Evolutionary conservation across 106 monocot species (phyloP), one percentile per base, ranked within the genome.

Genomic region (Chionographis japonica): DNA sequence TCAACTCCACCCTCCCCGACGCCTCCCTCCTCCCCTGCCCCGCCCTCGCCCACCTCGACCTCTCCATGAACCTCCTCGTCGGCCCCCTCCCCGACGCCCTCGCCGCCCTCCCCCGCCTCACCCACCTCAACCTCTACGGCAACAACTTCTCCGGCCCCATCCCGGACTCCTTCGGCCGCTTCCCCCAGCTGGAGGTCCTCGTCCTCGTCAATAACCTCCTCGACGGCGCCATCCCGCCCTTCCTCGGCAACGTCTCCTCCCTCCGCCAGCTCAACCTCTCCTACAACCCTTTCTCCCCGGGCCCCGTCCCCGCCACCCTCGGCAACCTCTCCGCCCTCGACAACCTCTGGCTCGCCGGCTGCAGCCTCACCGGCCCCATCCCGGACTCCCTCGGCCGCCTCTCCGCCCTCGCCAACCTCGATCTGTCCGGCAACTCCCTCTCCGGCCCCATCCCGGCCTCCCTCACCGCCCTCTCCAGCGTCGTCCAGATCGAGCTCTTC

Each of bases 131-230:
- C 56, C 86, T 93, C 62, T 50, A 75, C 39, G 65, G 38, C 42
- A 93, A 88, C 71, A 83, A 78, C 70, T 85, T 88, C 73, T 78
- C 88, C 68, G 88, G 85, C 19, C 11, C n/a, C 2, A 80, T 93
- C 40, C 86, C 92, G 8, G 9, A 36, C 11, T 66, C 75, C 20
- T 84, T 74, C 58, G 53, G 66, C 12, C 6, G 17, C 18, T 80
- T 81, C 58, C 80, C 75, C 37, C 18, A 13, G 39, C 72, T 92
- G 56, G 36, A 64, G 43, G 39, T 19, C 8, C 78, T 92, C 64
- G 72, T 77, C 16, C 70, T 88, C 49, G 72, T 75, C 55, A 11
- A 2, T 65, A 88, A 88, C 42, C 56, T 79, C 50, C 51, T 86
- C 52, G 27, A 14, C 51, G 11, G 36, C 51, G 52, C 67, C 10